These are phyloP conservation scores for Ogataea siamensis DNA, from an alignment of 805 yeast species.

Conservation along the genomic window DNA sequence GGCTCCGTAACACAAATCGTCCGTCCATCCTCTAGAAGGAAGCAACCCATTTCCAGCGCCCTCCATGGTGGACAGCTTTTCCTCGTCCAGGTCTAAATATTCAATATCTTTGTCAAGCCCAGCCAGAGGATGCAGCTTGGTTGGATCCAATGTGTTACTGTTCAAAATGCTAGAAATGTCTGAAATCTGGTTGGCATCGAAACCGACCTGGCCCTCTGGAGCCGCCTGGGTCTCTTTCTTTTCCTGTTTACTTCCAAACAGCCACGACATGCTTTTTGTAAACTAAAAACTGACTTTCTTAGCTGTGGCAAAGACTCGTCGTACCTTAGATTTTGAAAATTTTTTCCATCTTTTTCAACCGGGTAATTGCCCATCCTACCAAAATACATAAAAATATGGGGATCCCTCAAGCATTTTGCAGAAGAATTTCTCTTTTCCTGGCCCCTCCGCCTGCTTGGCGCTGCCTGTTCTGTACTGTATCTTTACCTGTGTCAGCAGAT, in stretches of 20 bases:
- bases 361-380: conserved; percentile 10
- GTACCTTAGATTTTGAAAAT: conserved; percentile 5
- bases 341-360: conserved; percentile 5
- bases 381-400: conserved; percentile 6
- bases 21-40: conserved; percentile 97
- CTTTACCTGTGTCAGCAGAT: not conserved
- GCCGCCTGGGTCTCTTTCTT: conserved; percentile 10
- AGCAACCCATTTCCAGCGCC: conserved; percentile 81
- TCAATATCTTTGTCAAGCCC: conserved; percentile 89
- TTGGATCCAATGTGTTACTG: conserved; percentile 62
- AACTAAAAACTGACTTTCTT: not conserved
- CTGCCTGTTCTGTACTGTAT: not conserved
- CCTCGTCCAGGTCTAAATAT: conserved; percentile 86
- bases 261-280: conserved; percentile 43
- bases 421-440: not conserved
- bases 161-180: conserved; percentile 63
- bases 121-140: conserved; percentile 85
- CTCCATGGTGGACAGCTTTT: conserved; percentile 68
- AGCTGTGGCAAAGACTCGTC: conserved; percentile 7
- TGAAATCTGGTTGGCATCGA: conserved; percentile 40
- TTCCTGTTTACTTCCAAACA: conserved; percentile 40
- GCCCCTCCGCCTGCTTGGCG: not conserved
- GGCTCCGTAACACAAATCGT: conserved; percentile 96
- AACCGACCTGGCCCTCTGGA: conserved; percentile 5
- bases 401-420: conserved; percentile 4